Evolutionary conservation across 2,329 filamentous ascomycete genomes (phyloP), one percentile per base, ranked within the genome.

Genomic region (Fusarium praegraminearum): DNA sequence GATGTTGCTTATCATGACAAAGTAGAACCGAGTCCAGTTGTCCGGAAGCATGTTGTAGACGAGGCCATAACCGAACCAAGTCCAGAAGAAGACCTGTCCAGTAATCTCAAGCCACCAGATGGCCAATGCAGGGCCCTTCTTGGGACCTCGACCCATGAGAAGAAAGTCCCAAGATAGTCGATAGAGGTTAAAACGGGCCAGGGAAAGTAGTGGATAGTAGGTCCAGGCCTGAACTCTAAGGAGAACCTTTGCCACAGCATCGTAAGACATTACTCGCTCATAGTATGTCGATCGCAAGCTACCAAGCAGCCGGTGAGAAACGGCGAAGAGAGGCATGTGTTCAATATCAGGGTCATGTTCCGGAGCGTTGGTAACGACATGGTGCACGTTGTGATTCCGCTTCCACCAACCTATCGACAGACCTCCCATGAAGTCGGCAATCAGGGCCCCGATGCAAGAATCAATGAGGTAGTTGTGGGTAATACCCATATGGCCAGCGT

Each of bases 381-480:
- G 95, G 78, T 98, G 95, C 11, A 98, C 94, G 76, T 98, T 98
- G 80, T 98, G 95, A 78, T 90, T 98, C 66, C 89, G 87, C 81
- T 98, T 98, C 95, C 96, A 99, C 96, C 96, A 99, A 45, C 95
- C 93, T 56, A 97, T 82, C 28, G 93, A 97, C 35, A 99, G 81
- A 0, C 96, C 96, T 38, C 96, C 96, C 22, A 96, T 83, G 74
- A 91, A 98, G 78, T 97, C 92, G 55, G 94, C 94, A 75, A 98
- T 91, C 69, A 97, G 82, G 76, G 98, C 97, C 50, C 93, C 95
- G 67, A 99, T 93, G 50, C 91, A 85, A 3, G 91, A 91, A 79
- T 99, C 96, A 38, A 89, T 81, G 51, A 92, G 90, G 78, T 95
- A 98, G 77, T 91, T 86, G 80, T 98, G 95, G 3, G 96, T 99